A percentile compares a stretch with the other conserved stretches of the same genome.
phyloP scores from a whole-genome alignment of 2,329 filamentous ascomycete genomes.

The Clarireedia hainanense region DNA sequence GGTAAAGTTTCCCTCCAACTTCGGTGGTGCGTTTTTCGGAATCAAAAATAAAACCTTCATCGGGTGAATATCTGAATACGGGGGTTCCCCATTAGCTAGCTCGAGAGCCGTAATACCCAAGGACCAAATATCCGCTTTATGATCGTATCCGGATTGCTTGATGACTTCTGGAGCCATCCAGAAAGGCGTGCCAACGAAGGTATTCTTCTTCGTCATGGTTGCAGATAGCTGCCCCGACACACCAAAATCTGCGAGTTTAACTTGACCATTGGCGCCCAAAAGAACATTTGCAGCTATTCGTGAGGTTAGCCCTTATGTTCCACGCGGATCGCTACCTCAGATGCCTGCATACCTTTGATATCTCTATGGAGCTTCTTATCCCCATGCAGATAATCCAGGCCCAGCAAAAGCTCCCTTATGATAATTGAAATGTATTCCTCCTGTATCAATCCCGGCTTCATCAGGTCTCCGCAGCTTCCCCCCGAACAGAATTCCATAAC shows the following conservation, averaged over 20 bases:
- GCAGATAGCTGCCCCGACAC: slow-evolving; percentile 93
- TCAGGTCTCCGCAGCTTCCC: slow-evolving; percentile 88
- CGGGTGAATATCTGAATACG: slow-evolving; percentile 92
- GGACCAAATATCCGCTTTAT: slow-evolving; percentile 98
- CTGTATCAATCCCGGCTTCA: slow-evolving; percentile 85
- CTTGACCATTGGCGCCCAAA: slow-evolving; percentile 81
- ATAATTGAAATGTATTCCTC: slow-evolving; percentile 98
- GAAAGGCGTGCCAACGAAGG: slow-evolving; percentile 94
- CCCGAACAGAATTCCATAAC: slow-evolving; percentile 99
- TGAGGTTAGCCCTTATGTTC: slow-evolving; percentile 5
- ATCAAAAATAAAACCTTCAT: slow-evolving; percentile 98
- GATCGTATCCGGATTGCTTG: slow-evolving; percentile 95
- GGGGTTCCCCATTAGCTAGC: slow-evolving; percentile 83
- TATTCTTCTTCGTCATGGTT: slow-evolving; percentile 99
- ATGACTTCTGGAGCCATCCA: slow-evolving; percentile 99
- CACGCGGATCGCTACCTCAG: not conserved
- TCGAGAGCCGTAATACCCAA: slow-evolving; percentile 91
- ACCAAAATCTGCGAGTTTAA: slow-evolving; percentile 95
- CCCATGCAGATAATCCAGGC: slow-evolving; percentile 84
- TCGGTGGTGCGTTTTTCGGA: slow-evolving; percentile 84
- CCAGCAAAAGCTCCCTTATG: slow-evolving; percentile 77
- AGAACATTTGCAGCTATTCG: slow-evolving; percentile 82
- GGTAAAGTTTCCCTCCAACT: slow-evolving; percentile 72
- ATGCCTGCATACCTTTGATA: slow-evolving; percentile 65
- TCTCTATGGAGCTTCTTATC: slow-evolving; percentile 96